Percentiles rank a stretch among this genome's conserved stretches.
Evolutionary conservation across 495 filamentous ascomycete genomes (phyloP).

Genomic region (Penicillium coffeae): DNA sequence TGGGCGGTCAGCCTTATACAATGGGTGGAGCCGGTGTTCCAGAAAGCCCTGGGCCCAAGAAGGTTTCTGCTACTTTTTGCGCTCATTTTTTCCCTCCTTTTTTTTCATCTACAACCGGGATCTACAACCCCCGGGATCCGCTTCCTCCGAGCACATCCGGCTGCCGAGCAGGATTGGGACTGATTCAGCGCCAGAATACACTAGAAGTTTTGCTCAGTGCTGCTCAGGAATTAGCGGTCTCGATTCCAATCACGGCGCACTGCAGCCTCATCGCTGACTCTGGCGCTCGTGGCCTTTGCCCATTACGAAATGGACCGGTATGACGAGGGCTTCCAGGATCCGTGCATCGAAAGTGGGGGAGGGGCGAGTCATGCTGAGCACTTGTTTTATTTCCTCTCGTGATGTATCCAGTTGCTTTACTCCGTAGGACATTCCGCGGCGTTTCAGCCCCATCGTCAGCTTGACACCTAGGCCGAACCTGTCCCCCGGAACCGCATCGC

Average conservation of each 20-base stretch:
- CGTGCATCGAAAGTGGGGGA: not conserved
- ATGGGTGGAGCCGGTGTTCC: not conserved
- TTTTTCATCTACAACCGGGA: not conserved
- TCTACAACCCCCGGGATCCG: not conserved
- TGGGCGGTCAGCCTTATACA: slow-evolving; percentile 19
- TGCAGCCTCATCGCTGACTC: too few relatives aligned
- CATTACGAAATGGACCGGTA: not conserved
- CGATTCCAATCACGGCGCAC: too few relatives aligned
- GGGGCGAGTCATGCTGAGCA: not conserved
- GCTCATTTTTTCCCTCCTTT: not conserved
- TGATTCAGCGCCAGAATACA: not conserved
- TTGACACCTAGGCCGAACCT: not conserved
- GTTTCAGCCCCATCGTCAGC: too few relatives aligned
- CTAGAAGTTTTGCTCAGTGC: too few relatives aligned
- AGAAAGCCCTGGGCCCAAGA: too few relatives aligned
- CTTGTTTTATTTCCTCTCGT: not conserved
- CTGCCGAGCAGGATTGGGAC: not conserved
- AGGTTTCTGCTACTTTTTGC: too few relatives aligned
- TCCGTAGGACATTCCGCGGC: too few relatives aligned
- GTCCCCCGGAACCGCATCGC: not conserved
- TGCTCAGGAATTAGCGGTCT: too few relatives aligned
- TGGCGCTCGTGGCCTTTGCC: too few relatives aligned
- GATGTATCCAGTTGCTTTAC: too few relatives aligned
- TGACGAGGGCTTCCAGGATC: not conserved
- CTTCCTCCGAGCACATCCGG: not conserved